Conservation (phyloP, 2,329 filamentous ascomycete species). For the Cercospora sp. region DNA sequence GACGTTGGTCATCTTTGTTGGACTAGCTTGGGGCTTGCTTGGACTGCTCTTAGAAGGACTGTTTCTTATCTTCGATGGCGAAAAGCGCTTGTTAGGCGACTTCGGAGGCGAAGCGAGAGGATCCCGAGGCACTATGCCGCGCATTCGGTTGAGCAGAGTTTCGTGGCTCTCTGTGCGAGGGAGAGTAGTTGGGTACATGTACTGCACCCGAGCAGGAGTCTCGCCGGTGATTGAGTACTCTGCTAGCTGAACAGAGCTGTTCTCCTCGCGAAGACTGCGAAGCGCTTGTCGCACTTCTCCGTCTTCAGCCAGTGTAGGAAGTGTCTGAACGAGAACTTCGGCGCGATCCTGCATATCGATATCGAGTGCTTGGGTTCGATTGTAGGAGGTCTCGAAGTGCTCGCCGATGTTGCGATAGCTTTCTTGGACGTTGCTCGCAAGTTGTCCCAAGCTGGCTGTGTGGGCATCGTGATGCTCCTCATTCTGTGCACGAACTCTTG, state of each 20-base stretch:
- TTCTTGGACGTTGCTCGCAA: slow-evolving; percentile 68
- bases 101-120: slow-evolving; percentile 36
- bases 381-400: slow-evolving; percentile 69
- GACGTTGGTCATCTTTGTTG: slow-evolving; percentile 36
- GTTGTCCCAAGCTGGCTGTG: slow-evolving; percentile 61
- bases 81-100: slow-evolving; percentile 38
- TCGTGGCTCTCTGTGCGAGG: slow-evolving; percentile 72
- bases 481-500: slow-evolving; percentile 78
- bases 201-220: slow-evolving; percentile 78
- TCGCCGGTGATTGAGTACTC: slow-evolving; percentile 85
- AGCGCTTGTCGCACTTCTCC: slow-evolving; percentile 68
- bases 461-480: slow-evolving; percentile 73
- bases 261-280: slow-evolving; percentile 67
- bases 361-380: slow-evolving; percentile 68
- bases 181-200: slow-evolving; percentile 75
- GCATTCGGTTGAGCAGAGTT: slow-evolving; percentile 55
- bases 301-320: slow-evolving; percentile 60
- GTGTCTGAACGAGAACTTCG: slow-evolving; percentile 57
- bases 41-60: slow-evolving; percentile 30
- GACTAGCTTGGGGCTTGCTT: slow-evolving; percentile 33
- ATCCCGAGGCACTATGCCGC: slow-evolving; percentile 41
- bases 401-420: slow-evolving; percentile 71
- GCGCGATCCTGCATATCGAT: slow-evolving; percentile 66
- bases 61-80: slow-evolving; percentile 30
- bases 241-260: slow-evolving; percentile 64